Percentiles rank a stretch among this genome's conserved stretches.
Conservation (phyloP, 495 filamentous ascomycete genomes). For the Annulohypoxylon maeteangense region DNA sequence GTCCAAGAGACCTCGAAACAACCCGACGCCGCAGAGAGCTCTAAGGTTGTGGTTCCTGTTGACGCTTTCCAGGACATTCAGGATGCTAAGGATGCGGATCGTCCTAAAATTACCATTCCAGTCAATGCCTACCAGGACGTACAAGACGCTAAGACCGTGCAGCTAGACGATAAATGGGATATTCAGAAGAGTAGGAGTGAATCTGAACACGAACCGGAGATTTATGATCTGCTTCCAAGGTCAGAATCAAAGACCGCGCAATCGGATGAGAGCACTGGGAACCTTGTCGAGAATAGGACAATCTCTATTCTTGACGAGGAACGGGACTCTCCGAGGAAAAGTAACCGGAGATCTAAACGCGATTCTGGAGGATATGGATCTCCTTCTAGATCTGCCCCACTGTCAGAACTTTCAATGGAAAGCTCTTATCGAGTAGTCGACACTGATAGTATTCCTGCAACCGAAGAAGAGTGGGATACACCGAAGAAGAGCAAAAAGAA, state of each 20-base stretch:
- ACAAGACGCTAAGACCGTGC: constrained; percentile 17
- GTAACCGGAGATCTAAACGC: constrained; percentile 23
- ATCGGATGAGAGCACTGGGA: neutral
- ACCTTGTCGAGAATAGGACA: neutral
- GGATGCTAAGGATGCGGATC: constrained; percentile 14
- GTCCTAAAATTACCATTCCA: constrained; percentile 32
- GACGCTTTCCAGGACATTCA: constrained; percentile 49
- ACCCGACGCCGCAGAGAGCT: constrained; percentile 26
- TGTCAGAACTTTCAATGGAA: constrained; percentile 46
- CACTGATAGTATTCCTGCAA: constrained; percentile 34
- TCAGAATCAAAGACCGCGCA: neutral
- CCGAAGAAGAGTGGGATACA: constrained; percentile 48
- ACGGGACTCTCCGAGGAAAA: constrained; percentile 15
- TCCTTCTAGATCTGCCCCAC: constrained; percentile 30
- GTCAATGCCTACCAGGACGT: constrained; percentile 46
- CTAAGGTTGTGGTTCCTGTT: constrained; percentile 38
- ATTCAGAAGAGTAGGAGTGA: constrained; percentile 42
- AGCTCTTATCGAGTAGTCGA: constrained; percentile 44
- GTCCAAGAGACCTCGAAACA: constrained; percentile 41
- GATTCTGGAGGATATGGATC: constrained; percentile 45
- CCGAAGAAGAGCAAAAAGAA: constrained; percentile 46
- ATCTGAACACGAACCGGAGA: constrained; percentile 37
- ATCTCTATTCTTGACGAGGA: constrained; percentile 11
- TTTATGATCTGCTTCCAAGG: constrained; percentile 14
- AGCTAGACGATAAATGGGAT: constrained; percentile 40